Conservation (phyloP, 257 asterid species). For the Henckelia pumila region DNA sequence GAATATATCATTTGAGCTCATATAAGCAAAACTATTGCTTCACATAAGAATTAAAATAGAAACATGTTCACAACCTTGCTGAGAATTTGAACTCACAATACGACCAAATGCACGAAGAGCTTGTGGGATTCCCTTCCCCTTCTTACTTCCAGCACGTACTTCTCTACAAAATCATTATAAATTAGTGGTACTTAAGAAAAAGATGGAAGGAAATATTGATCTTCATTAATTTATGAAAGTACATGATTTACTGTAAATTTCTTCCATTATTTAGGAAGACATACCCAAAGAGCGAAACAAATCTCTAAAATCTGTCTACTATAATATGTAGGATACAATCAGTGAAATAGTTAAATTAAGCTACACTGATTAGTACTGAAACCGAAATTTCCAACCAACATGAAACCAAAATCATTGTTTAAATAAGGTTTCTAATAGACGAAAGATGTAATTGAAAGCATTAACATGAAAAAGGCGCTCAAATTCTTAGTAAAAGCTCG, state of each 20-base stretch:
- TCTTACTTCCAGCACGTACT: constrained; percentile 44
- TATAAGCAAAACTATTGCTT: neutral
- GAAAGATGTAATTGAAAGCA: neutral
- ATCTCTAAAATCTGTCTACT: neutral
- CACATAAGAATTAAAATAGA: constrained; percentile 4
- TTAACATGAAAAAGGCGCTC: neutral
- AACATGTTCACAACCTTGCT: constrained; percentile 38
- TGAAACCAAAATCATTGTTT: neutral
- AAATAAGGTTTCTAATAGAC: neutral
- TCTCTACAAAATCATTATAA: constrained; percentile 43
- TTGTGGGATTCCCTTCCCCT: constrained; percentile 85
- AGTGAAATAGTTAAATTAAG: neutral
- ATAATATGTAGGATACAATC: neutral
- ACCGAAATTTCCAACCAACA: neutral
- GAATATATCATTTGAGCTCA: neutral
- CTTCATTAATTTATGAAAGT: neutral
- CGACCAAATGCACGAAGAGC: constrained; percentile 86
- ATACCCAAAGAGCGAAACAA: neutral
- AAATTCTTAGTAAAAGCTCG: neutral
- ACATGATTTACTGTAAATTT: neutral
- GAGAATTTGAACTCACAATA: constrained; percentile 50
- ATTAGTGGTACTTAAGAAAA: neutral
- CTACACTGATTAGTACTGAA: neutral
- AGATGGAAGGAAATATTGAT: neutral
- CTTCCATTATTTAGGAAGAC: neutral